phyloP scores from a whole-genome alignment of 2,329 filamentous ascomycete genomes.

The Colletotrichum godetiae region DNA sequence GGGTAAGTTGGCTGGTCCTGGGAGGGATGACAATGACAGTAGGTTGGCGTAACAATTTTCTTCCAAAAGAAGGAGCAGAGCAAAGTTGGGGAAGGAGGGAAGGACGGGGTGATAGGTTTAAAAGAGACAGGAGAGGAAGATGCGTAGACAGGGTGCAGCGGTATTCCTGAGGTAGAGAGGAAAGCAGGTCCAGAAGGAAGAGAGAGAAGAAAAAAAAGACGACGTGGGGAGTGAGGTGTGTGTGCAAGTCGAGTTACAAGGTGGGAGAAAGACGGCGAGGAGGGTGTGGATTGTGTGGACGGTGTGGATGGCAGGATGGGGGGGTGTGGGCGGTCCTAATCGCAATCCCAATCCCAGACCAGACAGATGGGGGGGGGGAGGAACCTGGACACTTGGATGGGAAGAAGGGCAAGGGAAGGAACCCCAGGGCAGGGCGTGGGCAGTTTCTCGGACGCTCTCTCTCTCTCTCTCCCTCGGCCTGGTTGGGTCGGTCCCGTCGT shows the following conservation, averaged over 20 bases:
- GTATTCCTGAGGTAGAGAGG: not conserved
- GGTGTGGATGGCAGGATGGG: slow-evolving; percentile 29
- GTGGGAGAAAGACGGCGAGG: slow-evolving; percentile 19
- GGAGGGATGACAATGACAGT: slow-evolving; percentile 33
- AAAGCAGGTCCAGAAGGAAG: slow-evolving; percentile 12
- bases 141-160: not conserved
- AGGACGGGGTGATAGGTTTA: slow-evolving; percentile 36
- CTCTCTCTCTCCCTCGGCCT: not conserved
- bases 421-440: slow-evolving; percentile 3
- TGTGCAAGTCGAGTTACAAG: not conserved
- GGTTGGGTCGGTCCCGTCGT: not conserved
- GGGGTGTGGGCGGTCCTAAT: not conserved
- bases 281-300: slow-evolving; percentile 25
- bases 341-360: not conserved
- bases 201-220: slow-evolving; percentile 19
- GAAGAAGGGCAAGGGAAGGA: slow-evolving; percentile 19
- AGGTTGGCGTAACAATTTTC: slow-evolving; percentile 33
- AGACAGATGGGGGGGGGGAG: not conserved
- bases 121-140: slow-evolving; percentile 26
- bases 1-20: slow-evolving; percentile 21
- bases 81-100: slow-evolving; percentile 17
- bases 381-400: not conserved
- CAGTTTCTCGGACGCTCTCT: not conserved
- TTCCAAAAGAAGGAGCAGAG: slow-evolving; percentile 33
- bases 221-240: not conserved